Base-by-base conservation (phyloP, 1,284 basidiomycete genomes). In the Trametes hirsuta region DNA sequence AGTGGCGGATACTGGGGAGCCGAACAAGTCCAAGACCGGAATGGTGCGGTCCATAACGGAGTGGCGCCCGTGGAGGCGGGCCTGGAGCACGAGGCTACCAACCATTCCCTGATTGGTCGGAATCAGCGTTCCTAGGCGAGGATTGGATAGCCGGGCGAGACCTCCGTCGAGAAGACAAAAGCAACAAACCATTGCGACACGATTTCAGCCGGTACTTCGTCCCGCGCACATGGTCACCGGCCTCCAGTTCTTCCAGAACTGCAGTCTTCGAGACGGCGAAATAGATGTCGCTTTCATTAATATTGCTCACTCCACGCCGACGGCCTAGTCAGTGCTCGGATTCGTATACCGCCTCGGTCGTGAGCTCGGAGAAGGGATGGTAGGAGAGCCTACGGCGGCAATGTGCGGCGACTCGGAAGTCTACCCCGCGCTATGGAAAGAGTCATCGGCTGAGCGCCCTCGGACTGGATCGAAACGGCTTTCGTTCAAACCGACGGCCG, bases 41-140 rank as follows among this genome's bases (percentile, higher is more conserved):
- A 54, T 47, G 53, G 53, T 54, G 24, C 22, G 36, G 53, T 55
- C 53, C 53, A 55, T 47, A 55, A 40, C 37, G 53, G 44, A 42
- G 46, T 47, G 53, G 53, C 53, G 53, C 53, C 18, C 21, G 44
- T 9, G 24, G 25, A 14, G 18, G 44, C 21, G 35, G 45, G 45
- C 22, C 37, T 48, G 12, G 44, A 34, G 8, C 44, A 8, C 35
- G 34, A 25, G 25, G 4, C 22, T 37, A 48, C 37, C n/a, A 15
- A 18, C 11, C 5, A 9, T 30, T 4, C n/a, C 35, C 9, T 11
- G 35, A 49, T 49, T 49, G 47, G 47, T 36, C 21, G 22, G 10
- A 18, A 36, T 18, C 1, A 12, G 14, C 30, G 30, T 30, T 30
- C 50, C 50, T 5, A 9, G 10, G 12, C 50, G 50, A 10, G n/a